Conservation (phyloP, 1,139 yeast genomes). For the Spencermartinsiella ligniputridi region DNA sequence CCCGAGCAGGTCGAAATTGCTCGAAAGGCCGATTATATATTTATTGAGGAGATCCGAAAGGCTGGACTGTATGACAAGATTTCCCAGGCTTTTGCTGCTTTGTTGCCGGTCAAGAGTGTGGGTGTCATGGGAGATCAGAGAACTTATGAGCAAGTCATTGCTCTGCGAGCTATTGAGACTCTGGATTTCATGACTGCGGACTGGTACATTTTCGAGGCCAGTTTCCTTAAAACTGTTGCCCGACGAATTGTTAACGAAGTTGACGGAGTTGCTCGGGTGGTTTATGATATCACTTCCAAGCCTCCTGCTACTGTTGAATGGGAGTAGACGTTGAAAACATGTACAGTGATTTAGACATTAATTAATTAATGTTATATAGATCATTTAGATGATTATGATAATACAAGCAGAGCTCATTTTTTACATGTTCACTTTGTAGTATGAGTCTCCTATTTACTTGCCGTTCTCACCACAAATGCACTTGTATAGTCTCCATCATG, state of each 20-base stretch:
- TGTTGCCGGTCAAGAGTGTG: conserved; percentile 94
- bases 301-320: conserved; percentile 99
- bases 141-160: conserved; percentile 98
- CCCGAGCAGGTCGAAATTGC: conserved; percentile 91
- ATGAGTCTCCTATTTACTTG: too few species aligned
- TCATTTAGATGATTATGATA: neutral
- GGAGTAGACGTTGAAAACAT: conserved; percentile 74
- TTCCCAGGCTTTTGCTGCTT: conserved; percentile 96
- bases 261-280: conserved; percentile 97
- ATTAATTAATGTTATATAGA: neutral
- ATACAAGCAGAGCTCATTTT: neutral
- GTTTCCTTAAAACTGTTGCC: conserved; percentile 88
- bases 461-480: conserved; percentile 31
- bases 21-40: conserved; percentile 92
- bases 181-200: conserved; percentile 99
- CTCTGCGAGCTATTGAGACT: conserved; percentile 96
- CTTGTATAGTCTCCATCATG: conserved; percentile 57
- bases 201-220: conserved; percentile 93
- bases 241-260: conserved; percentile 98
- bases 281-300: conserved; percentile 96
- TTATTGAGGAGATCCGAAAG: conserved; percentile 89
- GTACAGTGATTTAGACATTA: neutral
- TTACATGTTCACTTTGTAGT: neutral
- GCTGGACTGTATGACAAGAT: conserved; percentile 92
- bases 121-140: conserved; percentile 99